Percentiles rank a stretch among this genome's conserved stretches.
Conservation (phyloP, 2,329 filamentous ascomycete species). For the Lasiodiplodia sp. region DNA sequence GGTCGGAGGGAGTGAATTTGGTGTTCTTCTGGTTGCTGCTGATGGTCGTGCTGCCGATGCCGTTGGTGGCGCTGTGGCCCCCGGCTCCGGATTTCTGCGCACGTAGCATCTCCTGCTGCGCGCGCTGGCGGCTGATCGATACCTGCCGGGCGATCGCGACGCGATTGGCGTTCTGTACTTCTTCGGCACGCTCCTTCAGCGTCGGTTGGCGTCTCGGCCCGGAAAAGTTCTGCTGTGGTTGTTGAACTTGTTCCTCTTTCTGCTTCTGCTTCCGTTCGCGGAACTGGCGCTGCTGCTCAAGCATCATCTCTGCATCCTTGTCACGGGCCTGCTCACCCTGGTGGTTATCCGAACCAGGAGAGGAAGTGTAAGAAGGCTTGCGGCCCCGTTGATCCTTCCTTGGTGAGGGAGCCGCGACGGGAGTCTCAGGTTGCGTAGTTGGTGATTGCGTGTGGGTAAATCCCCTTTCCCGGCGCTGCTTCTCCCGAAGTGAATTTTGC, state of each 20-base stretch:
- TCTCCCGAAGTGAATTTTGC: slow-evolving; percentile 13
- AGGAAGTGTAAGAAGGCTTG: slow-evolving; percentile 19
- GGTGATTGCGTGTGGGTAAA: slow-evolving; percentile 1
- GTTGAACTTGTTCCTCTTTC: slow-evolving; percentile 3
- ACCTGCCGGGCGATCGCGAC: slow-evolving; percentile 30
- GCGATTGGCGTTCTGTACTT: slow-evolving; percentile 27
- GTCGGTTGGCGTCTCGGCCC: slow-evolving; percentile 22
- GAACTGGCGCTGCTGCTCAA: slow-evolving; percentile 24
- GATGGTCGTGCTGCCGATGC: slow-evolving; percentile 21
- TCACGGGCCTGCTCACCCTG: slow-evolving; percentile 4
- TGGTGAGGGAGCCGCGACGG: not conserved
- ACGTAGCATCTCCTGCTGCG: slow-evolving; percentile 27
- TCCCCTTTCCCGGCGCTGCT: slow-evolving; percentile 8
- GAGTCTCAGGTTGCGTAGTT: not conserved
- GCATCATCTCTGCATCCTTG: slow-evolving; percentile 24
- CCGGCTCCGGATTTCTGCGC: slow-evolving; percentile 21
- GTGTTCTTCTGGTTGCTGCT: slow-evolving; percentile 22
- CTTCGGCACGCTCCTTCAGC: slow-evolving; percentile 28
- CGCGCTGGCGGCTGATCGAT: slow-evolving; percentile 26
- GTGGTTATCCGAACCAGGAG: slow-evolving; percentile 1
- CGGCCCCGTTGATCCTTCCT: slow-evolving; percentile 4
- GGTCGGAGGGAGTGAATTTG: not conserved
- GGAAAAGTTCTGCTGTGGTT: not conserved
- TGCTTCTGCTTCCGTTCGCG: slow-evolving; percentile 24
- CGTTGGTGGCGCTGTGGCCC: slow-evolving; percentile 14